Conservation (phyloP, 805 yeast species). For the Kodamaea hsintzibuensis region DNA sequence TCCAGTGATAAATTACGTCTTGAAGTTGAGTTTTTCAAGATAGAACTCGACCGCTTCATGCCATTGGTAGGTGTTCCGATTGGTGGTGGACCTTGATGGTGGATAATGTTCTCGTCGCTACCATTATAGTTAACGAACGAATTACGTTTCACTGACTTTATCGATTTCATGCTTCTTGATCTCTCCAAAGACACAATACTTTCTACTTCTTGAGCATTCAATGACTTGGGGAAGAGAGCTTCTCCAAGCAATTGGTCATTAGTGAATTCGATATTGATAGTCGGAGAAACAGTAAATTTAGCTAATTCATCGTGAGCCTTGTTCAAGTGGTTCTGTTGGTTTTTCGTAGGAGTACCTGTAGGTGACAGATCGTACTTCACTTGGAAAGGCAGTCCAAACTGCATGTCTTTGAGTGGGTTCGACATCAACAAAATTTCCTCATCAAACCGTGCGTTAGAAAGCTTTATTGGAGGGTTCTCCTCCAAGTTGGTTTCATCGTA, state of each 20-base stretch:
- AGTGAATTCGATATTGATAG: background rate
- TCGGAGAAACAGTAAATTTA: background rate
- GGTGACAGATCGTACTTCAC: conserved; percentile 19
- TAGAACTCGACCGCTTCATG: conserved; percentile 37
- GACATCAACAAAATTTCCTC: conserved; percentile 31
- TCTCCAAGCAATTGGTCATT: conserved; percentile 41
- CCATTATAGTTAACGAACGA: conserved; percentile 43
- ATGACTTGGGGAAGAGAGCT: conserved; percentile 68
- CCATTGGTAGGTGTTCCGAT: conserved; percentile 16
- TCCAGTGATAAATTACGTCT: conserved; percentile 18
- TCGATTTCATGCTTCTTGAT: conserved; percentile 57
- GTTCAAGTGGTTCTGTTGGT: background rate
- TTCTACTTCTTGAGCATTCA: conserved; percentile 68
- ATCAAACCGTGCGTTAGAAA: conserved; percentile 20
- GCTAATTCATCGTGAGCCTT: conserved; percentile 5
- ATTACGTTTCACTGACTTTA: conserved; percentile 37
- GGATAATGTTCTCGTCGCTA: conserved; percentile 41
- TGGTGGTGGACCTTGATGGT: conserved; percentile 20
- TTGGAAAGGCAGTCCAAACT: conserved; percentile 37
- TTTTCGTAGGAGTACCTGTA: conserved; percentile 1
- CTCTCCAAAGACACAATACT: conserved; percentile 74
- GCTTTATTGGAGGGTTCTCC: conserved; percentile 26
- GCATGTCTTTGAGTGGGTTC: conserved; percentile 15
- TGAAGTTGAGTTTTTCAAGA: conserved; percentile 37
- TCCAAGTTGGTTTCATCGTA: conserved; percentile 22